These are phyloP conservation scores for Amoebophrya sp. DNA, from an alignment of 169 alveolate species.

Conservation along the genomic window DNA sequence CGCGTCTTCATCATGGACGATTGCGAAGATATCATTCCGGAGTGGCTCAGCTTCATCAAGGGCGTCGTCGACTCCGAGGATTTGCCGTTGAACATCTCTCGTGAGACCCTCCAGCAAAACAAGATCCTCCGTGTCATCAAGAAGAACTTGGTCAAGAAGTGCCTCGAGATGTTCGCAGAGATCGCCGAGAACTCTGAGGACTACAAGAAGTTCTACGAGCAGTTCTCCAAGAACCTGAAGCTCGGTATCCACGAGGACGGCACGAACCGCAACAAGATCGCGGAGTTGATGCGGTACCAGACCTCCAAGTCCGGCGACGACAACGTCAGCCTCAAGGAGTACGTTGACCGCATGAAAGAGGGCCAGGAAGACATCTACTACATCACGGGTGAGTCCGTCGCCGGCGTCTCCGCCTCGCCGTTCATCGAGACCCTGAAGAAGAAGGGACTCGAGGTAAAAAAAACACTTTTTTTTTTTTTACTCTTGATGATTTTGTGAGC, in stretches of 20 bases:
- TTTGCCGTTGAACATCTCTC: constrained; percentile 95
- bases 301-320: constrained; percentile 97
- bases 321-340: constrained; percentile 89
- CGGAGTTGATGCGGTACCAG: constrained; percentile 93
- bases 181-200: constrained; percentile 58
- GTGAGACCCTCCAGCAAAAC: constrained; percentile 95
- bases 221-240: constrained; percentile 93
- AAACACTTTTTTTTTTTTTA: not conserved
- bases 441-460: constrained; percentile 88
- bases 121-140: constrained; percentile 91
- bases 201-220: constrained; percentile 96
- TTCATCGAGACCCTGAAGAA: constrained; percentile 93
- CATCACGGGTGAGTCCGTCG: constrained; percentile 96
- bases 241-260: constrained; percentile 97
- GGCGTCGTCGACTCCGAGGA: constrained; percentile 99
- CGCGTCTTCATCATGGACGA: constrained; percentile 99
- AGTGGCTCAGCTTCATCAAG: constrained; percentile 93
- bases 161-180: constrained; percentile 94
- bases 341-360: constrained; percentile 97
- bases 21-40: constrained; percentile 98
- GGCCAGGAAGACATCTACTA: constrained; percentile 96
- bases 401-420: constrained; percentile 93
- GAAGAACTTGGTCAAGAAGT: constrained; percentile 94
- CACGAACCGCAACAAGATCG: constrained; percentile 87
- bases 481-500: too few species aligned